Evolutionary conservation across 306 rosid genomes (phyloP).

Genomic region (Fragaria iinumae): DNA sequence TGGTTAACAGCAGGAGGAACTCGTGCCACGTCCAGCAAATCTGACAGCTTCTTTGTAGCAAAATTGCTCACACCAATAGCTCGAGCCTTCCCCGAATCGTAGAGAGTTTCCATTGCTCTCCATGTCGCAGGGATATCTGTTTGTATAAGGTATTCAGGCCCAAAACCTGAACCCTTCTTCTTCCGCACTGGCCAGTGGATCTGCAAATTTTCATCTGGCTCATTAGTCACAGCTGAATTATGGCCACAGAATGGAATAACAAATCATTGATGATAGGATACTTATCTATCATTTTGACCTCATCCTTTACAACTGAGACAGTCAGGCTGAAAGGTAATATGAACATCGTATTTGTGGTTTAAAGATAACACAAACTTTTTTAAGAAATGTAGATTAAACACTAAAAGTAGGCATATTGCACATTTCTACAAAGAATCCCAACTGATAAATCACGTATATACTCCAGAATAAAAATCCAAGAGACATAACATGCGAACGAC

Average conservation of each 20-base stretch:
- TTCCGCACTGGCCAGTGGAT: conserved; percentile 63
- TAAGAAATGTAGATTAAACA: neutral
- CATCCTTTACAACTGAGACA: neutral
- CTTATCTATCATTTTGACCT: neutral
- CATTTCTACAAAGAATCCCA: neutral
- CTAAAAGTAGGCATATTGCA: neutral
- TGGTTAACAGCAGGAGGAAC: conserved; percentile 67
- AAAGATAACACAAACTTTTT: neutral
- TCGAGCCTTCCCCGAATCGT: conserved; percentile 50
- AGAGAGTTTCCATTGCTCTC: conserved; percentile 62
- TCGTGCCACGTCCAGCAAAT: conserved; percentile 45
- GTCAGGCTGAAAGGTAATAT: no score
- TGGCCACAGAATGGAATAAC: no score
- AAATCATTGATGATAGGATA: neutral
- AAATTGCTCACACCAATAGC: conserved; percentile 72
- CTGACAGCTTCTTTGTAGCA: conserved; percentile 49
- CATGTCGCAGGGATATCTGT: conserved; percentile 60
- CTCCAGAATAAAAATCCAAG: neutral
- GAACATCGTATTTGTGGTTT: no score
- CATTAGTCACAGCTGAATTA: no score
- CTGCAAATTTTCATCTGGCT: conserved; percentile 20
- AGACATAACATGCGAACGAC: neutral
- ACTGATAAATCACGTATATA: neutral
- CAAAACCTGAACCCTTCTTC: conserved; percentile 43
- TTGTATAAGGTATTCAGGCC: conserved; percentile 35